Base-by-base conservation (phyloP, 805 yeast species). In the Pichia exigua region DNA sequence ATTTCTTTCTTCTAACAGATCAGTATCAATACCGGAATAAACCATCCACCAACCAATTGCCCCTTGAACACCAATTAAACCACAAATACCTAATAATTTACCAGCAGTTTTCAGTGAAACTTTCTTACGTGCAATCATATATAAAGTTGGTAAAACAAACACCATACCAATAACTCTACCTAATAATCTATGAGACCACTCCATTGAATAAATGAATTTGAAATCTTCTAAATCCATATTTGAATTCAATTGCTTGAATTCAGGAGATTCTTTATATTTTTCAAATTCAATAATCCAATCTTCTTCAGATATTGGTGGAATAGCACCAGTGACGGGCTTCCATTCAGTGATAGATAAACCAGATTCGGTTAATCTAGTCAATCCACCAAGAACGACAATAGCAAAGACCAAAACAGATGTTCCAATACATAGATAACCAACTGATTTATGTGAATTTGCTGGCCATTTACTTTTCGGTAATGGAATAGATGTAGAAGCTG, bases 11-110 rank as follows among this genome's bases (percentile, higher is more conserved):
- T 77, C 78, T 46, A 94, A 72, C 62, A 85, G 85, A 44, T 83
- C 77, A 62, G 85, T 85, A 64, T 90, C 95, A 51, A 94, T 75
- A 30, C 99, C 99, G 11, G 97, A 88, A 61, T 87, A 82, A 48
- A 94, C 99, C 99, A 94, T 94, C 99, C 99, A 94, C 99, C 99
- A 94, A 32, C 99, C 99, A 58, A 94, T 85, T 49, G 84, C 86
- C 49, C 99, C 99, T 73, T 94, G 99, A 46, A 94, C 71, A 12
- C 96, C 99, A 52, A 94, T 75, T 48, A 94, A 71, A 0, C 76
- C 81, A 42, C 95, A 78, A 45, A 94, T 77, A 2, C 87, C 87
- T 21, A 87, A 67, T 17, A 94, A 72, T 58, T 88, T 77, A 51
- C 73, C 72, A 46, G 87, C 83, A 4, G 87, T 84, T 53, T 81